Evolutionary conservation across 495 filamentous ascomycete species (phyloP), one percentile per base, ranked within the genome.

Genomic region (Cercophora samala): DNA sequence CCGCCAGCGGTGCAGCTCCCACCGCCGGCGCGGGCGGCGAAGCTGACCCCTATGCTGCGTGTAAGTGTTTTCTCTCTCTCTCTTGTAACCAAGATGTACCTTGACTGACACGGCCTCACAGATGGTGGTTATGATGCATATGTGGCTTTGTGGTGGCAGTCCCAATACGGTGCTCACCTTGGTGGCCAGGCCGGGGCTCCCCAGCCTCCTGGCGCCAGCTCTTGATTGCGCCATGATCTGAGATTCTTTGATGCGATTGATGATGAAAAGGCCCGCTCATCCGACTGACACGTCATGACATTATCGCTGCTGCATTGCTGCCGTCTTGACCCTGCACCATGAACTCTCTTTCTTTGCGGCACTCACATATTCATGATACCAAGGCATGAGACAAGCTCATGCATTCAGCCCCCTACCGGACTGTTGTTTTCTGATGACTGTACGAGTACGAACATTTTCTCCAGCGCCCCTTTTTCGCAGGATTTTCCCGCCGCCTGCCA

Each of bases 121-220:
- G 75, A 77, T 66, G 75, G 74, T 15, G 75, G 75, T 37, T 77
- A 77, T 61, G 72, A 77, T 37, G 71, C 67, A 29, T 77, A 77
- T 68, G 54, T 77, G 51, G 72, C 74, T 5, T 52, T 77, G 52
- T 77, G 75, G 75, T 75, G 65, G 62, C 75, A 77, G 58, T 73
- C 73, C 19, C 69, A 64, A 66, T 46, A 46, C 62, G 72, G 71
- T n/a, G 68, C 64, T 18, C 74, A 76, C 46, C 71, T 71, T 52
- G 63, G 66, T 23, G 71, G 66, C 26, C 73, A 75, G 51, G 69
- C 71, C 32, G 75, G 60, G 58, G 59, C 67, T 21, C 42, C 65
- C 67, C 69, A 68, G 64, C 64, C 73, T n/a, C 74, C 75, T 21
- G 60, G 60, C 18, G 60, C 60, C 19, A 72, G 73, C 22, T 70